phyloP scores from a whole-genome alignment of 2,329 filamentous ascomycete genomes.

The Bisporella sp. region DNA sequence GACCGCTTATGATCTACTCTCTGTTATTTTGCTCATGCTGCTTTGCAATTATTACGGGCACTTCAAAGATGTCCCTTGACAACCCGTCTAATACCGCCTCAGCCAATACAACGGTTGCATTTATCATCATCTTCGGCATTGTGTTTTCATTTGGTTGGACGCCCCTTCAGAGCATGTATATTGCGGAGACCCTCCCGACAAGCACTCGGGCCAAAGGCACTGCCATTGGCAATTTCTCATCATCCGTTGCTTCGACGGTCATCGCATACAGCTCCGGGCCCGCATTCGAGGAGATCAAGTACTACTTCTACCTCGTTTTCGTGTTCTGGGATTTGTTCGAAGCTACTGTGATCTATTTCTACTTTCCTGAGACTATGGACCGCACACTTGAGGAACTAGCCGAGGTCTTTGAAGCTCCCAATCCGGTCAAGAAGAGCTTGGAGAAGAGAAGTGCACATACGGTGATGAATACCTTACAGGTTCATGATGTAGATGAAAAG shows the following conservation, averaged over 20 bases:
- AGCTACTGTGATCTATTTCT: constrained; percentile 40
- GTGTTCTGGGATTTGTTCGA: constrained; percentile 26
- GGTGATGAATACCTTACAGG: constrained; percentile 30
- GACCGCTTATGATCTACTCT: constrained; percentile 37
- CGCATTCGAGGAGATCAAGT: constrained; percentile 29
- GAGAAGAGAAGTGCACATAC: constrained; percentile 33
- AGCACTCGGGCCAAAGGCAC: constrained; percentile 35
- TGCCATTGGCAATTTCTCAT: constrained; percentile 37
- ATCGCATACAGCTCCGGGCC: constrained; percentile 31
- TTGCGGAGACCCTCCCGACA: constrained; percentile 39
- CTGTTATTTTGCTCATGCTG: constrained; percentile 39
- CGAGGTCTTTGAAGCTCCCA: constrained; percentile 42
- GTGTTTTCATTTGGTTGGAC: constrained; percentile 46
- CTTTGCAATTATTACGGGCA: constrained; percentile 43
- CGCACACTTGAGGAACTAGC: constrained; percentile 48
- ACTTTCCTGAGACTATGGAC: constrained; percentile 49
- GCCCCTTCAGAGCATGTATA: constrained; percentile 42
- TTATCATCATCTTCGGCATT: constrained; percentile 46
- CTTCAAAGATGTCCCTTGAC: constrained; percentile 31
- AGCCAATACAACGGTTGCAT: constrained; percentile 39
- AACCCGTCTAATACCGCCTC: constrained; percentile 22
- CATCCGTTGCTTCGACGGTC: constrained; percentile 28
- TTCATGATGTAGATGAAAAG: neutral
- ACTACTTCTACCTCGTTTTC: constrained; percentile 30
- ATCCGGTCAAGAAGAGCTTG: constrained; percentile 35